Evolutionary conservation across 2,329 filamentous ascomycete species (phyloP).

Genomic region (Zopfia rhizophila): DNA sequence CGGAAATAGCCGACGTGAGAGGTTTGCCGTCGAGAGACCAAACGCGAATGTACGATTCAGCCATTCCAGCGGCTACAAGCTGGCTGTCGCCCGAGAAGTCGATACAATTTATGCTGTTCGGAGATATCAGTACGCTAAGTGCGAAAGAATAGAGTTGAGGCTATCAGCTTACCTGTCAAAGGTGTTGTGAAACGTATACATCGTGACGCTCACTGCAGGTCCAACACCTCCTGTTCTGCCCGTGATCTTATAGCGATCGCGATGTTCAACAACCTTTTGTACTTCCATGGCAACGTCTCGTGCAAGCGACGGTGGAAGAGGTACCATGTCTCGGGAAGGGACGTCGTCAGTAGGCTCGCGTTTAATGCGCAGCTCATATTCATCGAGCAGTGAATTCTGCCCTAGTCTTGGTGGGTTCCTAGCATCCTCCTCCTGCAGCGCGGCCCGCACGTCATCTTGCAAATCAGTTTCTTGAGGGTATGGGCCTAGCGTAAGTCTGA

Average conservation of each 20-base stretch:
- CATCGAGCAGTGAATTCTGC: slow-evolving; percentile 79
- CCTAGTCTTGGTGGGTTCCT: slow-evolving; percentile 77
- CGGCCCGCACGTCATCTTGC: slow-evolving; percentile 84
- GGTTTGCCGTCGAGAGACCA: slow-evolving; percentile 91
- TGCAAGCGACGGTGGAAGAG: slow-evolving; percentile 86
- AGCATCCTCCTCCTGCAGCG: slow-evolving; percentile 86
- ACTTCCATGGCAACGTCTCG: slow-evolving; percentile 95
- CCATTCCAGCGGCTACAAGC: slow-evolving; percentile 87
- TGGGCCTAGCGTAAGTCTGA: slow-evolving; percentile 78
- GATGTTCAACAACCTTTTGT: slow-evolving; percentile 90
- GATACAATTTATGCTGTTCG: slow-evolving; percentile 80
- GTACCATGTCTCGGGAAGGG: slow-evolving; percentile 80
- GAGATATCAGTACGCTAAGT: slow-evolving; percentile 29
- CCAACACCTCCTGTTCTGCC: slow-evolving; percentile 84
- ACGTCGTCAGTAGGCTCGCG: slow-evolving; percentile 88
- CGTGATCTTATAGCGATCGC: slow-evolving; percentile 90
- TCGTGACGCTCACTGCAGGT: slow-evolving; percentile 86
- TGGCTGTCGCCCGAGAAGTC: slow-evolving; percentile 94
- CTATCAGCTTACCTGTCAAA: slow-evolving; percentile 76
- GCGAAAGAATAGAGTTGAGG: not conserved
- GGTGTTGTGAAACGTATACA: slow-evolving; percentile 99
- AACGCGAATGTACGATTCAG: slow-evolving; percentile 93
- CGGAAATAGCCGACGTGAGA: slow-evolving; percentile 71
- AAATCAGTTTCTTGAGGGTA: slow-evolving; percentile 85
- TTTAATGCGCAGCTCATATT: slow-evolving; percentile 89